These are phyloP conservation scores for Mrakiaceae sp. DNA, from an alignment of 1,284 basidiomycete species.

Conservation along the genomic window DNA sequence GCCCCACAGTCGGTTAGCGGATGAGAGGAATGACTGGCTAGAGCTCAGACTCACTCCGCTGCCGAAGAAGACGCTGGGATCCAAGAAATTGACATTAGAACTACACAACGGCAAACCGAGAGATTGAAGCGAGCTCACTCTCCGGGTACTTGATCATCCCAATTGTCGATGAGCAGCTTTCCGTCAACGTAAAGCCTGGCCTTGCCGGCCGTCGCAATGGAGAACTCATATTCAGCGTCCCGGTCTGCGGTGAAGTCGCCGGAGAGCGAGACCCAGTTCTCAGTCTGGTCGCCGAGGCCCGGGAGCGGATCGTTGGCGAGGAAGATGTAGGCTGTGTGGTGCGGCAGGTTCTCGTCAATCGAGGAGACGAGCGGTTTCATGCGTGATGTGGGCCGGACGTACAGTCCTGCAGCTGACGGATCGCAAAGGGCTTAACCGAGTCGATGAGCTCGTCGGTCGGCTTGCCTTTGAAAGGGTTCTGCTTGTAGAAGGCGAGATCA, in stretches of 20 bases:
- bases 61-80: background rate
- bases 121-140: background rate
- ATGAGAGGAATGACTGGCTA: no score
- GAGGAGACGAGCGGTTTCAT: no score
- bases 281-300: background rate
- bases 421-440: no score
- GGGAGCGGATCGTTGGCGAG: background rate
- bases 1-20: no score
- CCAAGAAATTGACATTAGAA: no score
- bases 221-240: slow-evolving; percentile 48
- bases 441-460: no score
- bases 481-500: background rate
- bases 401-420: no score
- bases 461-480: no score
- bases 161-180: slow-evolving; percentile 41
- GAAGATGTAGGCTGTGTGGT: background rate
- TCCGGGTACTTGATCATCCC: slow-evolving; percentile 16
- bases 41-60: background rate
- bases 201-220: slow-evolving; percentile 54
- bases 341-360: no score
- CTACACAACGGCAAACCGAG: background rate
- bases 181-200: slow-evolving; percentile 36
- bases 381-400: no score
- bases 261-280: background rate
- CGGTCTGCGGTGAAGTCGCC: slow-evolving; percentile 22